Base-by-base conservation (phyloP, 192 early-diverging fungal species). In the Coemansia pectinata region DNA sequence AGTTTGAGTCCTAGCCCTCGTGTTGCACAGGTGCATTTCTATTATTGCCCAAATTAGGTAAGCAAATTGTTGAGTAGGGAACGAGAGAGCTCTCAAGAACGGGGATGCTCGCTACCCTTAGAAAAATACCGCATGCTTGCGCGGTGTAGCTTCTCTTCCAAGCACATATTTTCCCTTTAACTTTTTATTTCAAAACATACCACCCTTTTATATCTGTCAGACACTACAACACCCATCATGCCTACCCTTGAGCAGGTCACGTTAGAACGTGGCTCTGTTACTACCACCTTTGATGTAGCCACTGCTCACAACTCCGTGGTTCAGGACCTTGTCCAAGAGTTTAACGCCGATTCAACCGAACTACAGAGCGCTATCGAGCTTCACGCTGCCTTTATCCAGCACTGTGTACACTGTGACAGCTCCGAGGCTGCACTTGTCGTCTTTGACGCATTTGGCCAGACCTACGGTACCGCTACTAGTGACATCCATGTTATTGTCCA, bases 401-500 rank as follows among this genome's bases (percentile, higher is more conserved):
- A 65, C 39, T 74, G 72, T 29, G 60, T 40, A 15, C 11, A 45
- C 11, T 5, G 34, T 0, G 9, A 9, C 41, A 68, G 42, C 66
- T 3, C n/a, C 6, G 33, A 17, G 1, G 65, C 33, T 36, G 62
- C 67, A 0, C 27, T 65, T 7, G 45, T n/a, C 10, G 48, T 76
- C 8, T 61, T 70, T 27, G 52, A 59, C 11, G 44, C 59, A 0
- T 52, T 76, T 48, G 21, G 19, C 36, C 17, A 42, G 7, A 29
- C 50, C 27, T 42, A 53, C 10, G 29, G 38, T 12, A 50, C 33
- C 3, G 25, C 19, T 39, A 31, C 15, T 27, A 63, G 58, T 1
- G 44, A 66, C 39, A 73, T 78, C 29, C 77, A 78, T 34, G 50
- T 57, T 17, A 63, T 52, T 0, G 19, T 70, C 17, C 63, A 69